These are phyloP conservation scores for Thamnidium elegans DNA, from an alignment of 192 early-diverging fungal genomes.

Conservation along the genomic window DNA sequence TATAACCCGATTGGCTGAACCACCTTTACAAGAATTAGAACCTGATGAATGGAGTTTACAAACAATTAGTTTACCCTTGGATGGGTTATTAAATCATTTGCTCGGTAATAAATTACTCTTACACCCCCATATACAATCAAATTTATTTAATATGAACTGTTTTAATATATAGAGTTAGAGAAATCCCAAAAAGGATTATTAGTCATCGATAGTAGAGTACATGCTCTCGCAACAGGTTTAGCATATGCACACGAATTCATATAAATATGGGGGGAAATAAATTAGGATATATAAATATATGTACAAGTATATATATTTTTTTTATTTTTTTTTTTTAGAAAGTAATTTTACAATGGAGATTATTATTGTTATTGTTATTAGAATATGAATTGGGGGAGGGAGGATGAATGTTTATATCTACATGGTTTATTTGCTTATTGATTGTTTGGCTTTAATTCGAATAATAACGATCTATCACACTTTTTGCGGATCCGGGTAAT, in stretches of 20 bases:
- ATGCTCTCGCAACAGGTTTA: conserved; percentile 6
- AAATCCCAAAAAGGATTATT: not conserved
- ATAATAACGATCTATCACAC: conserved; percentile 1
- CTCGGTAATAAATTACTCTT: not conserved
- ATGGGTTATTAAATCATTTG: not conserved
- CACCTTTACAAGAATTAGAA: not conserved
- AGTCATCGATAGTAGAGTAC: conserved; percentile 9
- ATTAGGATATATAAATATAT: too few relatives aligned
- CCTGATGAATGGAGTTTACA: conserved; percentile 10
- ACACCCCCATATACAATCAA: not conserved
- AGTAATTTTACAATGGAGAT: too few relatives aligned
- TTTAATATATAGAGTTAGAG: conserved; percentile 1
- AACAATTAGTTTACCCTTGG: conserved; percentile 1
- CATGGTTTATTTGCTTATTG: too few relatives aligned
- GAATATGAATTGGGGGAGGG: too few relatives aligned
- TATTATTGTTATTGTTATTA: too few relatives aligned
- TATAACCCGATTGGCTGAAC: not conserved
- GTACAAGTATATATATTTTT: too few relatives aligned
- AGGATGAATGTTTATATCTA: too few relatives aligned
- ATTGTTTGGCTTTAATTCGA: not conserved
- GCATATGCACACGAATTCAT: not conserved
- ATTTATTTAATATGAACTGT: not conserved
- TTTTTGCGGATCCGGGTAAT: conserved; percentile 5
- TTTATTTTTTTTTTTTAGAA: too few relatives aligned
- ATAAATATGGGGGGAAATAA: too few relatives aligned